phyloP scores from a whole-genome alignment of 176 grass and related monocot species.

The Bonia amplexicaulis region DNA sequence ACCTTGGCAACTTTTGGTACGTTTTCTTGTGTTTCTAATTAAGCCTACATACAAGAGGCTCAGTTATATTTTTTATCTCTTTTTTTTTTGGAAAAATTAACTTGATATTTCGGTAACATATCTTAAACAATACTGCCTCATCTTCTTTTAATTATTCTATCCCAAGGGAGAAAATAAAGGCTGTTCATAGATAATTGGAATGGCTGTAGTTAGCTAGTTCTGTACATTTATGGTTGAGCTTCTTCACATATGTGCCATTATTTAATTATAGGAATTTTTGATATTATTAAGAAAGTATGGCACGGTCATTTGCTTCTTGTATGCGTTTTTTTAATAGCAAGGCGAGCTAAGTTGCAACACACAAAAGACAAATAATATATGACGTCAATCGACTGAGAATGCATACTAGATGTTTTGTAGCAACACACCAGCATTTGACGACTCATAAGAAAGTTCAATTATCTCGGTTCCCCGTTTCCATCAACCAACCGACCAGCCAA shows the following conservation, averaged over 20 bases:
- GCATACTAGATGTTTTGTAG: too few species aligned
- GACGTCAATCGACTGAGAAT: too few species aligned
- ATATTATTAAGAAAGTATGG: background rate
- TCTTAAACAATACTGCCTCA: background rate
- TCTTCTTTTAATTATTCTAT: background rate
- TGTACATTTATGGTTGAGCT: background rate
- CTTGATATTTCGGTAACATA: background rate
- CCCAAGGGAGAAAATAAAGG: background rate
- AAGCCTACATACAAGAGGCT: background rate
- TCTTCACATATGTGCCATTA: background rate
- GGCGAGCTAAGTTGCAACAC: too few species aligned
- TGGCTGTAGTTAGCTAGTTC: background rate
- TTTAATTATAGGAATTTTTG: background rate
- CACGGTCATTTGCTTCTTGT: background rate
- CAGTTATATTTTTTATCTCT: background rate
- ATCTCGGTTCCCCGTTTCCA: background rate
- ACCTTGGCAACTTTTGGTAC: slow-evolving; percentile 58
- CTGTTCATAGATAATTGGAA: background rate
- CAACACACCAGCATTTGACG: too few species aligned
- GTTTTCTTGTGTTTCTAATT: background rate
- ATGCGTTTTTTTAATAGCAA: too few species aligned
- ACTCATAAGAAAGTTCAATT: background rate
- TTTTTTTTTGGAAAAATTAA: background rate
- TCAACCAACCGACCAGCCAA: background rate
- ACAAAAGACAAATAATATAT: too few species aligned